Conservation (phyloP, 2,329 filamentous ascomycete genomes). For the Penicillium sp. region DNA sequence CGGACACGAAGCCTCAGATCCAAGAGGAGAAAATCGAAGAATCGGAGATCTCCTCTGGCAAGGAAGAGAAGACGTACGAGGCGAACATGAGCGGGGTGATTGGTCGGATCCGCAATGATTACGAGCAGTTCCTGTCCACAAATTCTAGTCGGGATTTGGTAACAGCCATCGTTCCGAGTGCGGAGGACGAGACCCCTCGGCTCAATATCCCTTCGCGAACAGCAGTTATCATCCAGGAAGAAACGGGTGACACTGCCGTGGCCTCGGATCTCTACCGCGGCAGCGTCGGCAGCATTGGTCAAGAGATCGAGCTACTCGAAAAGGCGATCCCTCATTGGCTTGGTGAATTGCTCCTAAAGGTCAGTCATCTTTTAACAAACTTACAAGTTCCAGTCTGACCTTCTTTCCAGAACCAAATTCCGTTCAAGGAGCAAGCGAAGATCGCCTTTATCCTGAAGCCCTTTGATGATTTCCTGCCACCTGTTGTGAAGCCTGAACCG, state of each 20-base stretch:
- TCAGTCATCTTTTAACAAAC: slow-evolving; percentile 35
- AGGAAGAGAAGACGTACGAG: slow-evolving; percentile 45
- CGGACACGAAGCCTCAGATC: slow-evolving; percentile 65
- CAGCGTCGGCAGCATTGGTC: slow-evolving; percentile 71
- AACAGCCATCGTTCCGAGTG: slow-evolving; percentile 42
- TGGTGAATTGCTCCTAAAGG: slow-evolving; percentile 73
- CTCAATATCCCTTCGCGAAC: slow-evolving; percentile 48
- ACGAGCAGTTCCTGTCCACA: slow-evolving; percentile 41
- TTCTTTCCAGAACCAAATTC: slow-evolving; percentile 62
- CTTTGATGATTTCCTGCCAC: slow-evolving; percentile 68
- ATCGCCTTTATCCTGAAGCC: slow-evolving; percentile 91
- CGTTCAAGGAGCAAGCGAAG: slow-evolving; percentile 87
- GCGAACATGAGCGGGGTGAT: slow-evolving; percentile 46
- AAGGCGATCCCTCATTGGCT: slow-evolving; percentile 87
- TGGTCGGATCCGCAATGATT: slow-evolving; percentile 44
- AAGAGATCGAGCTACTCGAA: slow-evolving; percentile 77
- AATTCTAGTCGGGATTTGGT: slow-evolving; percentile 37
- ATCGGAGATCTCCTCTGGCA: slow-evolving; percentile 50
- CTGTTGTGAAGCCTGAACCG: slow-evolving; percentile 68
- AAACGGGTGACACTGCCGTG: slow-evolving; percentile 58
- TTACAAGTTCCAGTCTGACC: background rate
- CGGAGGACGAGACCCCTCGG: slow-evolving; percentile 44
- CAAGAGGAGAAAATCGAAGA: slow-evolving; percentile 68
- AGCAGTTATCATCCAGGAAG: slow-evolving; percentile 62
- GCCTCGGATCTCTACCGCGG: slow-evolving; percentile 86